Evolutionary conservation across 768 basidiomycete species (phyloP), one percentile per base, ranked within the genome.

Genomic region (Dacryopinax primogenitus): DNA sequence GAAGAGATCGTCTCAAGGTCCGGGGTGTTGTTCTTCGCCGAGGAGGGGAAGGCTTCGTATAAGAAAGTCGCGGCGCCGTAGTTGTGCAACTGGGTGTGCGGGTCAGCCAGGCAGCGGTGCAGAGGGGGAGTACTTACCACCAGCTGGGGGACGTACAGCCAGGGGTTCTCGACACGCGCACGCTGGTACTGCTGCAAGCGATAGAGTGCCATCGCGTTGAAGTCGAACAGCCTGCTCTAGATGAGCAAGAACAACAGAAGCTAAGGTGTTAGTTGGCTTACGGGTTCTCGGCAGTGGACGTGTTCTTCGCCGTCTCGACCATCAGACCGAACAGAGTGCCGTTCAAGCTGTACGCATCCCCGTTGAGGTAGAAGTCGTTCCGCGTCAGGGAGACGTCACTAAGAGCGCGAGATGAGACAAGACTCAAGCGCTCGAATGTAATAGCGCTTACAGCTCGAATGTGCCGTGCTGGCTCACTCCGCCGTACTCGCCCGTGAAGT

Each of bases 1-100:
- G 66, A 61, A 15, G 66, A 64, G 64, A 67, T 67, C 47, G 66
- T 67, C 32, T 63, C 66, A 9, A 67, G 62, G 39, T 67, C 66
- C 26, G 66, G 66, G 3, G 33, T 30, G 58, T 64, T 64, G 30
- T 64, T 64, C 63, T 67, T 67, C 16, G 66, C 64, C 3, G 66
- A 64, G 36, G 64, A 58, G 7, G 51, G 51, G 51, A 58, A 58
- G 51, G 51, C 51, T 30, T 58, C 51, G 51, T 58, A 58, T 30
- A 58, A 30, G 51, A 58, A 58, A 3, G 51, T 58, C 3, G 51
- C 51, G 3, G 51, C 51, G 51, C 51, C 51, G 51, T 58, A 58
- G 51, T 58, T 58, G 51, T 58, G 51, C 4, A 58, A 30, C 51
- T 58, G 51, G n/a, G n/a, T 32, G 30, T 2, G 11, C 7, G 13